Evolutionary conservation across 768 basidiomycete genomes (phyloP).

Genomic region (Lactifluus pinguis): DNA sequence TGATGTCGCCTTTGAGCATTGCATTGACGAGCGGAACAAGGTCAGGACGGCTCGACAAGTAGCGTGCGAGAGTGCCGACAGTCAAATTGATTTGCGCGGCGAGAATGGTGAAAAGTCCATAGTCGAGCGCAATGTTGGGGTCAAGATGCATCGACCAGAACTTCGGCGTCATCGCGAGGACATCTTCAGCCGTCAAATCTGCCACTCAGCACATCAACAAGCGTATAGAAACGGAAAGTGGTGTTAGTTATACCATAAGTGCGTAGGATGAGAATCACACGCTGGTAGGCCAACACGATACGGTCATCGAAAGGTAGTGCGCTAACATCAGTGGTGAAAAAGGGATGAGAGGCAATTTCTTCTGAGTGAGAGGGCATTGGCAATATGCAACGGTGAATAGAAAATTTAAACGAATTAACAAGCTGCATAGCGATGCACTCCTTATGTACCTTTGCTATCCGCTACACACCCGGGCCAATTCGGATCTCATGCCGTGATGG

Average conservation of each 20-base stretch:
- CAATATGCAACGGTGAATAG: too few species aligned
- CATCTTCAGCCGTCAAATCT: constrained; percentile 38
- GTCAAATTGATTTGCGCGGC: constrained; percentile 43
- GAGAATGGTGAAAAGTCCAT: constrained; percentile 45
- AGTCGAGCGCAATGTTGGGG: constrained; percentile 42
- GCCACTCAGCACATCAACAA: neutral
- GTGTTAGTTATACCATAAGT: constrained; percentile 1
- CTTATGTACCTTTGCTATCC: too few species aligned
- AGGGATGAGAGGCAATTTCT: constrained; percentile 3
- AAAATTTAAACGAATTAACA: too few species aligned
- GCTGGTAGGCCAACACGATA: constrained; percentile 9
- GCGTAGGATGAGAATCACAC: neutral
- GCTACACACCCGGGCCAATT: too few species aligned
- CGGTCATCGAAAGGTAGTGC: neutral
- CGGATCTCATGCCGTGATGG: too few species aligned
- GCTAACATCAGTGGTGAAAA: constrained; percentile 3
- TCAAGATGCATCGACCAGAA: constrained; percentile 50
- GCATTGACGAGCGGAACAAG: constrained; percentile 40
- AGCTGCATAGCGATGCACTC: neutral
- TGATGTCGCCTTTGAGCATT: constrained; percentile 44
- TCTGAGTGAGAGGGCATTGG: neutral
- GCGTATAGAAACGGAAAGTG: neutral
- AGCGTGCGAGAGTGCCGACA: constrained; percentile 46
- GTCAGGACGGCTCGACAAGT: constrained; percentile 40
- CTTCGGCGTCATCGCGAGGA: too few species aligned